Evolutionary conservation across 2,329 filamentous ascomycete genomes (phyloP), one percentile per base, ranked within the genome.

Genomic region (Colletotrichum abscissum): DNA sequence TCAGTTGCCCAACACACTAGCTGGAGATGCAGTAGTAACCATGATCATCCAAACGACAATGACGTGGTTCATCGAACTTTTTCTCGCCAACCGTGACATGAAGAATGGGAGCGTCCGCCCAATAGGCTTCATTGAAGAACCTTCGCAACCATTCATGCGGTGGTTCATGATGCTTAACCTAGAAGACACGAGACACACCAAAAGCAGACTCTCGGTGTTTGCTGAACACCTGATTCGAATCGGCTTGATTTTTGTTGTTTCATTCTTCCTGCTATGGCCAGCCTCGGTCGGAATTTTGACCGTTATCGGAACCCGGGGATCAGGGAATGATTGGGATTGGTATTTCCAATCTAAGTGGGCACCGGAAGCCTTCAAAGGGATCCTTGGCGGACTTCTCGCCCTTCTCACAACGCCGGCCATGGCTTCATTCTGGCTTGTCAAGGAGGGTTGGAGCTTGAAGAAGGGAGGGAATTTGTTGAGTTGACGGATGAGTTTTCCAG

Each of bases 21-120:
- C 86, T 16, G 85, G 83, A 66, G 88, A 90, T 77, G 84, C 84
- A 3, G 84, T 82, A 49, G 81, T 89, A 54, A 89, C 88, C n/a
- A 83, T 88, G 71, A 81, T 89, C 74, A 65, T 89, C 63, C 87
- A 89, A 78, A 84, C 81, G 75, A 77, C 87, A 74, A 80, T 88
- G 59, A 89, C 88, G 26, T 90, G 88, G 87, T 79, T 87, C 63
- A 80, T 88, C 55, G 86, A 89, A 76, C 79, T 84, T 46, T 71
- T 83, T 33, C 78, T 88, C n/a, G 86, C 89, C 30, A 84, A 84
- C 75, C 80, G 81, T 26, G 87, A 89, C 78, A 79, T 90, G 24
- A 80, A 78, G 26, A 79, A 79, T 42, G 84, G 86, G 42, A 81
- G 80, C 9, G 82, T 89, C 57, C 83, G 86, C 71, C 84, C 88